Conservation (phyloP, 2,329 filamentous ascomycete species). For the Penicillium sp. region DNA sequence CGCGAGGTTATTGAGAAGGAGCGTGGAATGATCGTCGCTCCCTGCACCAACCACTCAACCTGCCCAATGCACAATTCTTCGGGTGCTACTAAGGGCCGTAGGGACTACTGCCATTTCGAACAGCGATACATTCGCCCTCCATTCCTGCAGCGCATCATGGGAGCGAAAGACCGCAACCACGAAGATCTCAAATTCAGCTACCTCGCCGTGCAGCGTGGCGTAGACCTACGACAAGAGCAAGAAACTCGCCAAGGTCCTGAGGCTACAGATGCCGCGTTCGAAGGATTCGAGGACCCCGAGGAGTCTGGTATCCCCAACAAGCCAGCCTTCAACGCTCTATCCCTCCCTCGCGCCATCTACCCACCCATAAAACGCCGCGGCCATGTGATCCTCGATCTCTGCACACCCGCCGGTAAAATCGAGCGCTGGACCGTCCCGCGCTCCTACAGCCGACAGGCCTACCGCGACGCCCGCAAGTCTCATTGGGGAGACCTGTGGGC, state of each 20-base stretch:
- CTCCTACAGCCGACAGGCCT: slow-evolving; percentile 76
- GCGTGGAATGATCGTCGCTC: slow-evolving; percentile 61
- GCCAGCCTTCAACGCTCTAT: slow-evolving; percentile 54
- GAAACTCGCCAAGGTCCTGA: slow-evolving; percentile 53
- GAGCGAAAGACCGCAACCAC: slow-evolving; percentile 68
- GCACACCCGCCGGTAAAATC: slow-evolving; percentile 78
- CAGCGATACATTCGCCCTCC: slow-evolving; percentile 83
- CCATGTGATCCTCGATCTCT: slow-evolving; percentile 86
- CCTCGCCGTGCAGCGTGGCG: slow-evolving; percentile 77
- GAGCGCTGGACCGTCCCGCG: slow-evolving; percentile 93
- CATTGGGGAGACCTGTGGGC: slow-evolving; percentile 95
- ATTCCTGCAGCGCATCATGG: slow-evolving; percentile 76
- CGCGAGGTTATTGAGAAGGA: slow-evolving; percentile 48
- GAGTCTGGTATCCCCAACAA: slow-evolving; percentile 14
- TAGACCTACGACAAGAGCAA: slow-evolving; percentile 52
- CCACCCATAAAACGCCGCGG: slow-evolving; percentile 83
- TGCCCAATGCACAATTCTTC: slow-evolving; percentile 85
- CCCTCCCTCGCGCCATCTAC: slow-evolving; percentile 75
- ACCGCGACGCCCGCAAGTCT: slow-evolving; percentile 87
- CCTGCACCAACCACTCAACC: slow-evolving; percentile 80
- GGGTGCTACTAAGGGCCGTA: slow-evolving; percentile 70
- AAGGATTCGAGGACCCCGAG: slow-evolving; percentile 62
- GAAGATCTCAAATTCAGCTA: slow-evolving; percentile 93
- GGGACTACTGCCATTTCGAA: slow-evolving; percentile 87
- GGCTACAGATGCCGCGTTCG: slow-evolving; percentile 67